Conservation (phyloP, 2,329 filamentous ascomycete genomes). For the Talaromyces sp. region DNA sequence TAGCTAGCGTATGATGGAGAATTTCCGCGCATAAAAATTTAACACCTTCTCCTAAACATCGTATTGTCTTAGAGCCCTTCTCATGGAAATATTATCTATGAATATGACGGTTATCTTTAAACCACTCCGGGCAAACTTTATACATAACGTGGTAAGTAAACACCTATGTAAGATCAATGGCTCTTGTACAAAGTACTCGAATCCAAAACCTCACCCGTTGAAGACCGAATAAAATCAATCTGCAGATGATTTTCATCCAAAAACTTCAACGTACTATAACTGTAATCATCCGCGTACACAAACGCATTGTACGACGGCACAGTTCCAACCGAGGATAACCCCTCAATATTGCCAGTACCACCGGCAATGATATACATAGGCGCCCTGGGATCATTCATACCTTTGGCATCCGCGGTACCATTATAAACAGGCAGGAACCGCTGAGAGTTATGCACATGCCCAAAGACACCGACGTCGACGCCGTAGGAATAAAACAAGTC, state of each 20-base stretch:
- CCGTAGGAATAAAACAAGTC: conserved; percentile 51
- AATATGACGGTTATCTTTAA: no score
- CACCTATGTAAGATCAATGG: conserved; percentile 33
- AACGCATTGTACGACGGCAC: conserved; percentile 40
- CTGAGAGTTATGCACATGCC: conserved; percentile 56
- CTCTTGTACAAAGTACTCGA: conserved; percentile 47
- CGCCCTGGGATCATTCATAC: conserved; percentile 47
- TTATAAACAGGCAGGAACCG: conserved; percentile 37
- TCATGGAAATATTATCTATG: no score
- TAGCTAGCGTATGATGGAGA: no score
- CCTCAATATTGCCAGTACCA: conserved; percentile 55
- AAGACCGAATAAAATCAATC: conserved; percentile 49
- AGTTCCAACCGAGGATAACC: conserved; percentile 40
- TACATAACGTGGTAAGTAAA: no score
- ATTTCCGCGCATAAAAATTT: no score
- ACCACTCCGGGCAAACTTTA: no score
- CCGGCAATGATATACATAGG: conserved; percentile 55
- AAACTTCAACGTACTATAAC: conserved; percentile 48
- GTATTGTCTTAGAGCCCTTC: no score
- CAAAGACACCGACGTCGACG: conserved; percentile 54
- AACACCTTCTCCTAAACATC: no score
- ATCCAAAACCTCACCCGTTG: conserved; percentile 48
- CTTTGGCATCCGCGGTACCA: conserved; percentile 38
- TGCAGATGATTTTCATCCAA: conserved; percentile 43
- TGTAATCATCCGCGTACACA: conserved; percentile 39